Evolutionary conservation across 2,329 filamentous ascomycete genomes (phyloP).

Genomic region (Apiospora marii): DNA sequence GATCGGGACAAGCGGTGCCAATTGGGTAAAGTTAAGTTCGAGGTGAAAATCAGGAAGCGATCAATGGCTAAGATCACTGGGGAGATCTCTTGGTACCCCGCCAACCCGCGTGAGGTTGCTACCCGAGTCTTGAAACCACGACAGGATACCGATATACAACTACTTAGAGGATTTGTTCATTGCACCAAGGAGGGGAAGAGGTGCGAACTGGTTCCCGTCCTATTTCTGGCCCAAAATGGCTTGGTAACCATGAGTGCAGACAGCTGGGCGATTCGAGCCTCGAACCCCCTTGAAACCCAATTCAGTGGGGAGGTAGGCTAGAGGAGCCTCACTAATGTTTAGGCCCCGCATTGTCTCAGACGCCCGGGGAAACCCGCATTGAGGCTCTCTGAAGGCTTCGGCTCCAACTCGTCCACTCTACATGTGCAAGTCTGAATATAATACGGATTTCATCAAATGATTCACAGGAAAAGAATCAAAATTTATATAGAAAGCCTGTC

Average conservation of each 20-base stretch:
- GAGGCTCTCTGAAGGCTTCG: not conserved
- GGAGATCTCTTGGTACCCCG: not conserved
- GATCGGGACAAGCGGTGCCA: not conserved
- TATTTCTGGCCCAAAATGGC: not conserved
- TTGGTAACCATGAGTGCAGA: not conserved
- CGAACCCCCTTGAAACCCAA: constrained; percentile 13
- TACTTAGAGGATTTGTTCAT: not conserved
- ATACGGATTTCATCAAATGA: not conserved
- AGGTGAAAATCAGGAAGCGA: not conserved
- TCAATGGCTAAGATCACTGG: not conserved
- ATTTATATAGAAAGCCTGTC: not conserved
- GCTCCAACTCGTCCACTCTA: not conserved
- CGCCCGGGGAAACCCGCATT: not conserved
- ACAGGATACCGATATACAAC: not conserved
- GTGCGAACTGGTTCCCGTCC: not conserved
- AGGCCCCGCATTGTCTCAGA: constrained; percentile 16
- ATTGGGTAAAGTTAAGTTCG: not conserved
- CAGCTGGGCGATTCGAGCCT: not conserved
- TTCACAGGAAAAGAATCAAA: not conserved
- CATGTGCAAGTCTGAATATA: not conserved
- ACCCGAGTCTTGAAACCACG: not conserved
- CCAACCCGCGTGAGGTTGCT: not conserved
- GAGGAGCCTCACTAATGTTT: constrained; percentile 16
- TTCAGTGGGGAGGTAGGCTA: not conserved
- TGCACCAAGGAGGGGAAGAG: no score